Percentiles rank a stretch among this genome's conserved stretches.
These are phyloP conservation scores for Acacia melanoxylon DNA, from an alignment of 306 rosid species.

Conservation along the genomic window DNA sequence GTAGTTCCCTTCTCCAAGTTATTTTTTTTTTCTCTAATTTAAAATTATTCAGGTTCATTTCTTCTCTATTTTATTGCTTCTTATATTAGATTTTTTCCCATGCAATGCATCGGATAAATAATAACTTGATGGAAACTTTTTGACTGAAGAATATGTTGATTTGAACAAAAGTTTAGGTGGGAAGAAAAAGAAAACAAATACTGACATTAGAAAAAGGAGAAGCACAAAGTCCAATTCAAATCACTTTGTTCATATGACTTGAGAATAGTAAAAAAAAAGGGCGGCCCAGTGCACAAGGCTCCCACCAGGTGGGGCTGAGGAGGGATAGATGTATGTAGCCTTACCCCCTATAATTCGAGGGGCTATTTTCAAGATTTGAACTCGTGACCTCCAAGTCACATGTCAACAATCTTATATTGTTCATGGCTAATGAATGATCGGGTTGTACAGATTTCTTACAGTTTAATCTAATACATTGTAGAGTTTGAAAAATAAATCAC, in stretches of 20 bases:
- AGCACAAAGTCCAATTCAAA: neutral
- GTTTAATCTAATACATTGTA: neutral
- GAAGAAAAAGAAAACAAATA: neutral
- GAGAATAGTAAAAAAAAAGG: neutral
- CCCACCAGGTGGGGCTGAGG: too few relatives aligned
- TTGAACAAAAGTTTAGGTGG: neutral
- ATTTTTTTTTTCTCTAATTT: neutral
- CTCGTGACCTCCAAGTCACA: too few relatives aligned
- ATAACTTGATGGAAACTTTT: neutral
- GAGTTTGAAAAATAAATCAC: neutral
- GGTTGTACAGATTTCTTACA: neutral
- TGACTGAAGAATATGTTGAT: neutral
- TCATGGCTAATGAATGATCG: neutral
- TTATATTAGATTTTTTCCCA: neutral
- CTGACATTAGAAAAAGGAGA: neutral
- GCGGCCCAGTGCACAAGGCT: too few relatives aligned
- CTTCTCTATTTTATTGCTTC: conserved; percentile 15
- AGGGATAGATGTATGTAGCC: too few relatives aligned
- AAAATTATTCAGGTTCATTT: neutral
- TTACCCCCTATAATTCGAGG: too few relatives aligned
- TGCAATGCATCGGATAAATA: too few relatives aligned
- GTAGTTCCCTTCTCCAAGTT: neutral
- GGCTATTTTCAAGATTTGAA: too few relatives aligned
- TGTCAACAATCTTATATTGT: neutral
- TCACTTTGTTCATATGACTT: neutral